phyloP scores from a whole-genome alignment of 2,329 filamentous ascomycete species.

The Anisogramma anomala region DNA sequence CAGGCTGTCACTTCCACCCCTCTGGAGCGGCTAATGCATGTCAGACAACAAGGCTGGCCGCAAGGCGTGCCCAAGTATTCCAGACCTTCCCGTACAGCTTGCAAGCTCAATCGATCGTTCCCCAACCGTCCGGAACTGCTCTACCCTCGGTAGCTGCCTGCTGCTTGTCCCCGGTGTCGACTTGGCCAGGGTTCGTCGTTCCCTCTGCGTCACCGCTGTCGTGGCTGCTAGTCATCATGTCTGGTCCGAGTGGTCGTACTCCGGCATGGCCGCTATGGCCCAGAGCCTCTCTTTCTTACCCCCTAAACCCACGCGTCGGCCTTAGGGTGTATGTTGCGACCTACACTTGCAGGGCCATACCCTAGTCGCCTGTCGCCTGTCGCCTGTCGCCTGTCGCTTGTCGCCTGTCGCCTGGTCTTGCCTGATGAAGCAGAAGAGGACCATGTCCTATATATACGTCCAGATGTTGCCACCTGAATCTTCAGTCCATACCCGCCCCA shows the following conservation, averaged over 20 bases:
- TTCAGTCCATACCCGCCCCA: constrained; percentile 5
- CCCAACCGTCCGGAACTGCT: too few species aligned
- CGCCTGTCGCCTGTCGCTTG: neutral
- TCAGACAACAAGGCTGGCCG: too few species aligned
- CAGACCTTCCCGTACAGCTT: too few species aligned
- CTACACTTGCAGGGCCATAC: constrained; percentile 12
- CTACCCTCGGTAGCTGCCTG: too few species aligned
- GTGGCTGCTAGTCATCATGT: constrained; percentile 13
- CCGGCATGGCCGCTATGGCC: constrained; percentile 5
- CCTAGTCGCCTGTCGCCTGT: neutral
- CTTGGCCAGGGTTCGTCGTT: too few species aligned
- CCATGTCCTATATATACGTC: constrained; percentile 9
- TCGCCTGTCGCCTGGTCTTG: neutral
- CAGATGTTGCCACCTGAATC: constrained; percentile 14
- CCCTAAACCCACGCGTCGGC: constrained; percentile 8
- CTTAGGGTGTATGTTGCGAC: constrained; percentile 9
- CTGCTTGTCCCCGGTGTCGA: too few species aligned
- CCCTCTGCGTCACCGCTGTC: constrained; percentile 13
- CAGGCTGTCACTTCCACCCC: too few species aligned
- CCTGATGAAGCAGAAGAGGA: constrained; percentile 1
- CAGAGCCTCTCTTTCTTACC: constrained; percentile 1
- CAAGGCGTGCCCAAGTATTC: too few species aligned
- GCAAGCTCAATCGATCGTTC: too few species aligned
- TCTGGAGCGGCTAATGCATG: too few species aligned
- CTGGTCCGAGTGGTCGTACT: constrained; percentile 5